Percentiles rank a stretch among this genome's conserved stretches.
Evolutionary conservation across 495 filamentous ascomycete genomes (phyloP).

Genomic region (Hypoxylon rickii): DNA sequence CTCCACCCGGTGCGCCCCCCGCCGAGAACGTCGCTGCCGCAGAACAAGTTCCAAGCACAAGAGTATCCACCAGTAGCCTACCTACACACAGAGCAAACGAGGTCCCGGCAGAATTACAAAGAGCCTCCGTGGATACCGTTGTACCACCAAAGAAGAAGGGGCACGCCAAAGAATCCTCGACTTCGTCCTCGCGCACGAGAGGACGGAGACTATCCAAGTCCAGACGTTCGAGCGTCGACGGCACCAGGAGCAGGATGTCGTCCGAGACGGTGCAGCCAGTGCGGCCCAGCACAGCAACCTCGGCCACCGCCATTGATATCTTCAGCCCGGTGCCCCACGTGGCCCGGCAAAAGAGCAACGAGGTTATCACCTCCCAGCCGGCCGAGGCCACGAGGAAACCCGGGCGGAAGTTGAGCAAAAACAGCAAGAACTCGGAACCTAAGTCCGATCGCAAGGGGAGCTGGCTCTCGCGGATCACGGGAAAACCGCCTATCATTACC

Average conservation of each 20-base stretch:
- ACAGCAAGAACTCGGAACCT: neutral
- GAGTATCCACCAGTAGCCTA: neutral
- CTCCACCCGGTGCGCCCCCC: neutral
- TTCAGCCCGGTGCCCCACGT: neutral
- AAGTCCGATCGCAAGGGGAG: constrained; percentile 1
- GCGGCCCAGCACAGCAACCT: neutral
- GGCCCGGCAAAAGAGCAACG: neutral
- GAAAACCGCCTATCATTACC: neutral
- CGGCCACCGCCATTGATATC: neutral
- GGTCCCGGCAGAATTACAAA: neutral
- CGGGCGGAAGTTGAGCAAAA: constrained; percentile 8
- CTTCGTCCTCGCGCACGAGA: constrained; percentile 10
- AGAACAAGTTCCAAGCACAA: neutral
- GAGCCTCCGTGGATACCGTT: constrained; percentile 6
- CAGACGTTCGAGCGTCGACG: constrained; percentile 1
- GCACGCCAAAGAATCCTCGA: neutral
- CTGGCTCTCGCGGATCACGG: neutral
- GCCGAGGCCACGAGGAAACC: neutral
- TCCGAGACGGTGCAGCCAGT: constrained; percentile 12
- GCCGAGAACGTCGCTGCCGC: neutral
- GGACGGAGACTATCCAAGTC: constrained; percentile 35
- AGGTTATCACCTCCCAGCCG: neutral
- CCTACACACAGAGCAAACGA: neutral
- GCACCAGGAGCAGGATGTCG: constrained; percentile 3
- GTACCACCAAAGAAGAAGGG: neutral